Conservation (phyloP, 306 rosid species). For the Acacia crassicarpa region DNA sequence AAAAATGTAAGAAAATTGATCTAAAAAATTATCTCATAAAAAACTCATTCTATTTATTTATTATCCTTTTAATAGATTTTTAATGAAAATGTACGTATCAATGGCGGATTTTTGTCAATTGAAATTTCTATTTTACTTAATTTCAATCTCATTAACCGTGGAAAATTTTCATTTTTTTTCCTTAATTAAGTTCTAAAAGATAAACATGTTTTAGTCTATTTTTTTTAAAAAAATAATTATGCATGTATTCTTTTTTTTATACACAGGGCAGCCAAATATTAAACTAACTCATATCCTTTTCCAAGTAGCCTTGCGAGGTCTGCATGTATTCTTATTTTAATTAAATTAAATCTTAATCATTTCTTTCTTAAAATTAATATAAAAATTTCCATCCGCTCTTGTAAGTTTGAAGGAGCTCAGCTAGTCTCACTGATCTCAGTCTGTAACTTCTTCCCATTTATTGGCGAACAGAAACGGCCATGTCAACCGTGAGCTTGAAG, state of each 20-base stretch:
- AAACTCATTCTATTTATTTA: neutral
- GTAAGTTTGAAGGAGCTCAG: neutral
- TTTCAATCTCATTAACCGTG: neutral
- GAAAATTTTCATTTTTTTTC: too few species aligned
- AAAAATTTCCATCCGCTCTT: neutral
- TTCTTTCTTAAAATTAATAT: neutral
- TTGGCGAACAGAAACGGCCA: slow-evolving; percentile 27
- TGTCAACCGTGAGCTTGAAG: slow-evolving; percentile 54
- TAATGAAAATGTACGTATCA: neutral
- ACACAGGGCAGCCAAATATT: too few species aligned
- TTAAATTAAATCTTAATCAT: neutral
- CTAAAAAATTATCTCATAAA: neutral
- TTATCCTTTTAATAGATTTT: neutral
- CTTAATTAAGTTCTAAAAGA: neutral
- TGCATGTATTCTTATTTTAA: too few species aligned
- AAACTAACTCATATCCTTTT: too few species aligned
- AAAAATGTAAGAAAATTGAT: too few species aligned
- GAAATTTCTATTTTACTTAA: neutral
- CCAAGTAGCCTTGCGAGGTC: too few species aligned
- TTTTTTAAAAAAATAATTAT: too few species aligned
- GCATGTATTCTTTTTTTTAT: too few species aligned
- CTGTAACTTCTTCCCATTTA: neutral
- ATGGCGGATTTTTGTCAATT: neutral
- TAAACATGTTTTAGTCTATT: too few species aligned
- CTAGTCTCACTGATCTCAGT: neutral